These are phyloP conservation scores for Penicillium sp. DNA, from an alignment of 2,329 filamentous ascomycete genomes.

Conservation along the genomic window DNA sequence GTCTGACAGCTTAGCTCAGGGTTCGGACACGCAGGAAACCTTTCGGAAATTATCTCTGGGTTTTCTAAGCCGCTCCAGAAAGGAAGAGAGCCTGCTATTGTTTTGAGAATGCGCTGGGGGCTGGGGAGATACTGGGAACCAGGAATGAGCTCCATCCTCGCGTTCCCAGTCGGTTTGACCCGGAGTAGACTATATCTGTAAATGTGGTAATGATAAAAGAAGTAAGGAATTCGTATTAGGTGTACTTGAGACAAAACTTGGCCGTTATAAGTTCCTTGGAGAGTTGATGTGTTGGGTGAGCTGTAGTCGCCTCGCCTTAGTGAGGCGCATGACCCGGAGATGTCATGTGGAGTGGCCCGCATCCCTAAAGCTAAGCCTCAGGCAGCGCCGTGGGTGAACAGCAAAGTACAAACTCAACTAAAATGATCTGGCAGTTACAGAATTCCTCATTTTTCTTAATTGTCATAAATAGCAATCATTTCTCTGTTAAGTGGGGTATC, in stretches of 20 bases:
- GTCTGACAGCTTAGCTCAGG: conserved; percentile 60
- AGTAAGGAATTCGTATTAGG: neutral
- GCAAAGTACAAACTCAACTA: too few species aligned
- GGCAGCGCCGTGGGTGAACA: neutral
- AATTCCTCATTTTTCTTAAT: neutral
- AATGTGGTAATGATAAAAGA: neutral
- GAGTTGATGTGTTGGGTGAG: neutral
- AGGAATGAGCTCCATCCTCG: conserved; percentile 8
- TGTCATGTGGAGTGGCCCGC: conserved; percentile 2
- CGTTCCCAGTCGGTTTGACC: neutral
- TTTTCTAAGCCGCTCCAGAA: conserved; percentile 22
- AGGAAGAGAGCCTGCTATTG: conserved; percentile 28
- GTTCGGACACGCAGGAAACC: conserved; percentile 28
- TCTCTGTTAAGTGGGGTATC: conserved; percentile 13
- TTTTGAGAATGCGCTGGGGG: conserved; percentile 33
- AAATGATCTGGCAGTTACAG: neutral
- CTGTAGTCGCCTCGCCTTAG: neutral
- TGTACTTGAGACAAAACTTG: neutral
- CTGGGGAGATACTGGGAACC: conserved; percentile 23
- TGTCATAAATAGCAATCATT: neutral
- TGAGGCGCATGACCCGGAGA: neutral
- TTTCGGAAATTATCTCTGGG: conserved; percentile 4
- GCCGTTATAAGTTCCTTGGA: neutral
- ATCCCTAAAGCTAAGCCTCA: neutral
- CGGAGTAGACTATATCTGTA: neutral